Conservation (phyloP, 331 rosid genomes). For the Quercus phellos region DNA sequence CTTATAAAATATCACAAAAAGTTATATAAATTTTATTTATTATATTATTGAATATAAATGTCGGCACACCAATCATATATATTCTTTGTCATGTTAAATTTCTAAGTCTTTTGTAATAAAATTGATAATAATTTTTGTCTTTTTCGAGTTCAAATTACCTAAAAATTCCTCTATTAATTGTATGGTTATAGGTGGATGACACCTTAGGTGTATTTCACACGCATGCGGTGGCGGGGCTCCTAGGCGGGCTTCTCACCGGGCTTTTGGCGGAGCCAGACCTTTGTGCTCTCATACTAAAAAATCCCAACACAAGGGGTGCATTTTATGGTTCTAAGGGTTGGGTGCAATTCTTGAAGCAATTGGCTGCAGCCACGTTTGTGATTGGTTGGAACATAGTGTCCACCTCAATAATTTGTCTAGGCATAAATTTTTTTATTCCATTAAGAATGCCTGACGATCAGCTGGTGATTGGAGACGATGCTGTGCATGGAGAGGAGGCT, state of each 20-base stretch:
- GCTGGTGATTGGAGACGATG: slow-evolving; percentile 78
- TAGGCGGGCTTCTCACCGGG: slow-evolving; percentile 89
- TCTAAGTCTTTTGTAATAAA: no score
- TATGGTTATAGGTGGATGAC: slow-evolving; percentile 62
- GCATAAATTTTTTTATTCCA: slow-evolving; percentile 59
- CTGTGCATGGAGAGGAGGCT: slow-evolving; percentile 95
- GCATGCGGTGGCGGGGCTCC: slow-evolving; percentile 86
- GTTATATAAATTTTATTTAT: no score
- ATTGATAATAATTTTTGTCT: no score
- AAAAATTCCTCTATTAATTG: no score
- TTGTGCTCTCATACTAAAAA: slow-evolving; percentile 52
- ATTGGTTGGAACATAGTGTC: slow-evolving; percentile 88
- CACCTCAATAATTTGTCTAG: slow-evolving; percentile 64
- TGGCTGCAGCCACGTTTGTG: slow-evolving; percentile 64
- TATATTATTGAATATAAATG: no score
- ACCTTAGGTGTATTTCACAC: slow-evolving; percentile 92
- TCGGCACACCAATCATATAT: no score
- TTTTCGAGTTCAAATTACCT: no score
- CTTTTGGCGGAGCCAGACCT: slow-evolving; percentile 83
- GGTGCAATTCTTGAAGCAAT: slow-evolving; percentile 62
- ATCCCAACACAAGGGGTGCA: slow-evolving; percentile 59
- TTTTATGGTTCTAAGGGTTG: slow-evolving; percentile 80
- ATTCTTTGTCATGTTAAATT: no score
- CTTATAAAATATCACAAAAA: no score
- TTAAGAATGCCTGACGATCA: slow-evolving; percentile 85